Conservation (phyloP, 352 stramenopile genomes). For the Phytopythium chamaehyphon region DNA sequence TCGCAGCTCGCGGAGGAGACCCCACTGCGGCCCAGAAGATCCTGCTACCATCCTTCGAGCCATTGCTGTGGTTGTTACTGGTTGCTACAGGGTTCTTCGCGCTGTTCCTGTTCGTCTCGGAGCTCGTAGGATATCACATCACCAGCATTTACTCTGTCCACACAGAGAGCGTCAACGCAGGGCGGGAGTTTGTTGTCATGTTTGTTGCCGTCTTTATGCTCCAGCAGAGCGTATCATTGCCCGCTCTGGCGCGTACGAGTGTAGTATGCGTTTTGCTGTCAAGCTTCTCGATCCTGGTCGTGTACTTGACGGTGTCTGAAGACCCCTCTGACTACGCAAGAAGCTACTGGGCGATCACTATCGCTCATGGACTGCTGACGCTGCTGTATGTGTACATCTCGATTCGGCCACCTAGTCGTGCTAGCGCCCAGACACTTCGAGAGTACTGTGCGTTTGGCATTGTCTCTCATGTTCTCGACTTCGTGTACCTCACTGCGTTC, state of each 20-base stretch:
- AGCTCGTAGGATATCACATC: conserved; percentile 20
- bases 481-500: conserved; percentile 31
- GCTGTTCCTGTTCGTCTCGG: conserved; percentile 24
- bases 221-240: conserved; percentile 46
- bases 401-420: conserved; percentile 30
- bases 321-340: conserved; percentile 7
- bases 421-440: conserved; percentile 36
- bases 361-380: conserved; percentile 22
- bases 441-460: conserved; percentile 38
- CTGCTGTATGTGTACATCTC: conserved; percentile 37
- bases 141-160: conserved; percentile 10
- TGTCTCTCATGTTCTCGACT: conserved; percentile 33
- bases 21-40: conserved; percentile 38
- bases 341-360: conserved; percentile 22
- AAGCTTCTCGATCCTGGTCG: conserved; percentile 36
- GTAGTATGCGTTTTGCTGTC: conserved; percentile 25
- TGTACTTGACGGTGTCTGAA: conserved; percentile 23
- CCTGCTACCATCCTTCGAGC: conserved; percentile 44
- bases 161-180: conserved; percentile 30
- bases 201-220: conserved; percentile 50
- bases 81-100: conserved; percentile 20
- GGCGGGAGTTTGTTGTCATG: conserved; percentile 39
- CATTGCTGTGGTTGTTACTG: conserved; percentile 38
- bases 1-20: conserved; percentile 31
- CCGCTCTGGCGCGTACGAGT: conserved; percentile 29